Evolutionary conservation across 345 rosid species (phyloP).

Genomic region (Hirschfeldia incana): DNA sequence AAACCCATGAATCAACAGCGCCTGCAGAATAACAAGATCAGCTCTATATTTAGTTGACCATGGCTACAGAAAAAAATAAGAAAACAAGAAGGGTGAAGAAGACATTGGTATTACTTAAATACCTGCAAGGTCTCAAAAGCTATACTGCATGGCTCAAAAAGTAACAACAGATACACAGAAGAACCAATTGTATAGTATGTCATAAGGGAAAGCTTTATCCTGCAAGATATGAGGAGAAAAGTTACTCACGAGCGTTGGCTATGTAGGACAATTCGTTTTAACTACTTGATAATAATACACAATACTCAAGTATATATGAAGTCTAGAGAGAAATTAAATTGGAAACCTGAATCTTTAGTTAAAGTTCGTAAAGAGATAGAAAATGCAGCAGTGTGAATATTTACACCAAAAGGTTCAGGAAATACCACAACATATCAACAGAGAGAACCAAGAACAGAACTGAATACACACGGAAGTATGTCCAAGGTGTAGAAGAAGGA

Average conservation of each 20-base stretch:
- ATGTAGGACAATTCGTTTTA: not conserved
- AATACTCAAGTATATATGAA: not conserved
- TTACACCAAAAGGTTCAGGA: conserved; percentile 22
- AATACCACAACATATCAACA: conserved; percentile 78
- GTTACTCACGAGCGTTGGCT: not conserved
- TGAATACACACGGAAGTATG: conserved; percentile 85
- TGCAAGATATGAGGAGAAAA: conserved; percentile 21
- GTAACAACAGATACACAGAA: conserved; percentile 42
- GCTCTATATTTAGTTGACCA: conserved; percentile 1
- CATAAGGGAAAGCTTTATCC: conserved; percentile 45
- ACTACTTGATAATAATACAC: not conserved
- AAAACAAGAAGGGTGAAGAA: not conserved
- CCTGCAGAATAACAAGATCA: conserved; percentile 50
- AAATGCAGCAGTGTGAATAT: not conserved
- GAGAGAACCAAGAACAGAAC: conserved; percentile 72
- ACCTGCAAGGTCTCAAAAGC: conserved; percentile 51
- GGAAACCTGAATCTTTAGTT: conserved; percentile 5
- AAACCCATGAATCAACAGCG: conserved; percentile 86
- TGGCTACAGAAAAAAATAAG: not conserved
- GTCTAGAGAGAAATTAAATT: conserved; percentile 3
- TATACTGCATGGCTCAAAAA: conserved; percentile 47
- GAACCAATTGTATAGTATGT: conserved; percentile 41
- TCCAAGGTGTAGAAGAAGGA: conserved; percentile 87
- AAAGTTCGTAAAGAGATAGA: conserved; percentile 1
- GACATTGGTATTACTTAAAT: conserved; percentile 4